A percentile compares a stretch with the other conserved stretches of the same genome.
phyloP scores from a whole-genome alignment of 2,329 filamentous ascomycete species.

The Colletotrichum sp. region DNA sequence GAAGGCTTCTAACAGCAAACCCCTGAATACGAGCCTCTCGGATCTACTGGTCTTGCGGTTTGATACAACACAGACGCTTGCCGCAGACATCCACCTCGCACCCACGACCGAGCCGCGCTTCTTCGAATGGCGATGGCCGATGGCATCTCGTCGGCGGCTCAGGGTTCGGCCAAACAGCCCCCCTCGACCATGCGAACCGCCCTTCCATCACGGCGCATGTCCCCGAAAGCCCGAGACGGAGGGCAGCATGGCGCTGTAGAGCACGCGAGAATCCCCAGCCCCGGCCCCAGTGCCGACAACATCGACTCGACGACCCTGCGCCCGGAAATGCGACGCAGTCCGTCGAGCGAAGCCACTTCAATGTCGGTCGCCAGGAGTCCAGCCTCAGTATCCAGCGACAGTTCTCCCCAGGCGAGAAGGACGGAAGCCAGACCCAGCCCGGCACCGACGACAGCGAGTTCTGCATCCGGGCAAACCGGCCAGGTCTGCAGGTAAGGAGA shows the following conservation, averaged over 20 bases:
- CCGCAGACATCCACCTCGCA: background rate
- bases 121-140: slow-evolving; percentile 24
- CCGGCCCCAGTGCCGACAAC: background rate
- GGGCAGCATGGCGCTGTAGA: slow-evolving; percentile 1
- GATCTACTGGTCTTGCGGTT: background rate
- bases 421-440: slow-evolving; percentile 15
- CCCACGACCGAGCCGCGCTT: background rate
- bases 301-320: background rate
- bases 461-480: slow-evolving; percentile 49
- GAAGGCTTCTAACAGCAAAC: background rate
- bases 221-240: slow-evolving; percentile 13
- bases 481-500: slow-evolving; percentile 72
- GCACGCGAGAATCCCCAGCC: slow-evolving; percentile 3
- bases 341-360: slow-evolving; percentile 19
- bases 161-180: slow-evolving; percentile 11
- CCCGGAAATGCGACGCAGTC: slow-evolving; percentile 11
- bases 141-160: slow-evolving; percentile 16
- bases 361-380: slow-evolving; percentile 19
- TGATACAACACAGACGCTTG: background rate
- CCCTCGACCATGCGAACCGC: slow-evolving; percentile 18
- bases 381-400: slow-evolving; percentile 10
- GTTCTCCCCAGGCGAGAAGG: slow-evolving; percentile 5
- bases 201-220: slow-evolving; percentile 22
- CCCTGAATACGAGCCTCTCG: background rate
- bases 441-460: slow-evolving; percentile 3